phyloP scores from a whole-genome alignment of 2,329 filamentous ascomycete genomes.

The Trematosphaeria pertusa region DNA sequence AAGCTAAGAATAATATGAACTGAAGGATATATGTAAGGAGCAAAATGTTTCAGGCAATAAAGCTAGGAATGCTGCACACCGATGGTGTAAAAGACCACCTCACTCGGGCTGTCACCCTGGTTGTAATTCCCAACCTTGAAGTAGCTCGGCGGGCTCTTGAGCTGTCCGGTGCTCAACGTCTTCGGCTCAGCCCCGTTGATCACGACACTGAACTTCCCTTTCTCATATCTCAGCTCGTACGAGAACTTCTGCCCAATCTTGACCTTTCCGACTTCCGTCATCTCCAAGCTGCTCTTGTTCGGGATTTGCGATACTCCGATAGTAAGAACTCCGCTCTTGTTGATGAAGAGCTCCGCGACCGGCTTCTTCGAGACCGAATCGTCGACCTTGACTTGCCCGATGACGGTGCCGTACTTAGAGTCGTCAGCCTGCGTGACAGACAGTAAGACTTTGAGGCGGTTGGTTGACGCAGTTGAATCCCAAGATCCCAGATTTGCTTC shows the following conservation, averaged over 20 bases:
- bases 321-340: constrained; percentile 39
- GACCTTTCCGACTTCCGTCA: constrained; percentile 43
- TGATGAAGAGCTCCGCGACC: constrained; percentile 51
- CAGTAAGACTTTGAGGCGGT: constrained; percentile 43
- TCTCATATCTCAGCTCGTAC: constrained; percentile 50
- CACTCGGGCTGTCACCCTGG: constrained; percentile 25
- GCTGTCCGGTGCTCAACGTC: constrained; percentile 20
- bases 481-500: constrained; percentile 43
- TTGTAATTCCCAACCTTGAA: constrained; percentile 36
- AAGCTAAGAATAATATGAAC: no score
- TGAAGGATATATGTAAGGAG: no score
- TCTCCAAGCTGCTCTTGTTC: constrained; percentile 37
- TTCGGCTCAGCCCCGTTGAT: constrained; percentile 20
- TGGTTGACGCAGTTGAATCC: constrained; percentile 43
- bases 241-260: constrained; percentile 42
- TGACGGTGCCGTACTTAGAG: constrained; percentile 46
- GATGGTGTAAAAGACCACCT: constrained; percentile 26
- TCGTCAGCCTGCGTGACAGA: constrained; percentile 39
- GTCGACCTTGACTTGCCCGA: constrained; percentile 52
- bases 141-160: constrained; percentile 25
- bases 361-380: constrained; percentile 48
- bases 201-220: constrained; percentile 33
- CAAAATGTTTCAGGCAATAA: no score
- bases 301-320: constrained; percentile 51
- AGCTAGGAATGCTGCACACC: constrained; percentile 18